Base-by-base conservation (phyloP, 129 eudicot genomes). In the Chrysanthemum lavandulifolium region DNA sequence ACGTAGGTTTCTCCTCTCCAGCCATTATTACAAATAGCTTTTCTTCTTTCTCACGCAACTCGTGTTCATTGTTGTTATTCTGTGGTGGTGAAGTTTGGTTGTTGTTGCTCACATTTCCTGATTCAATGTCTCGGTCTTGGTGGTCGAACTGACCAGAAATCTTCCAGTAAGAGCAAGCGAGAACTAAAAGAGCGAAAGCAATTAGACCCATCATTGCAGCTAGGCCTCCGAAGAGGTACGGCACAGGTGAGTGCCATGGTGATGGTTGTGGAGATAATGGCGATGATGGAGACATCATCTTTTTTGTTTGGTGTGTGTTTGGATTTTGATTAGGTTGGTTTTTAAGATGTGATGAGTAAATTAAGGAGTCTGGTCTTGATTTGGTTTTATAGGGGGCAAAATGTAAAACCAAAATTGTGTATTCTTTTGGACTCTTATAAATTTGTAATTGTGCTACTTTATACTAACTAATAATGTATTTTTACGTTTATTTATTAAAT, bases 101-200 rank as follows among this genome's bases (percentile, higher is more conserved):
- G n/a, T 21, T 67, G 66, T 21, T 68, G 3, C 10, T 40, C 47
- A 13, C 65, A 43, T 61, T 51, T 0, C 84, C 86, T 2, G 89
- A 78, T 56, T 88, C 90, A 2, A 85, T 69, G 71, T 88, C 95
- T 2, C 33, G 52, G 15, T 73, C 80, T 25, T 19, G 13, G 67
- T 71, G 29, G 15, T 78, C 85, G 0, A 83, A 76, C 58, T 78
- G 40, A 55, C 87, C 90, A 56, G 96, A 86, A 69, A 89, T 86
- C 72, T 87, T 86, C 92, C 92, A 86, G 78, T 89, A 89, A 29
- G 96, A 89, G 81, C 92, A 89, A 0, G 96, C 96, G 56, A 89
- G 86, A 73, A 84, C 76, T 18, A 89, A 8, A 21, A 89, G 88
- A 11, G 96, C 90, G 50, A 89, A 89, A 1, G 92, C 89, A 19